Evolutionary conservation across 2,329 filamentous ascomycete genomes (phyloP).

Genomic region (Trichothecium roseum): DNA sequence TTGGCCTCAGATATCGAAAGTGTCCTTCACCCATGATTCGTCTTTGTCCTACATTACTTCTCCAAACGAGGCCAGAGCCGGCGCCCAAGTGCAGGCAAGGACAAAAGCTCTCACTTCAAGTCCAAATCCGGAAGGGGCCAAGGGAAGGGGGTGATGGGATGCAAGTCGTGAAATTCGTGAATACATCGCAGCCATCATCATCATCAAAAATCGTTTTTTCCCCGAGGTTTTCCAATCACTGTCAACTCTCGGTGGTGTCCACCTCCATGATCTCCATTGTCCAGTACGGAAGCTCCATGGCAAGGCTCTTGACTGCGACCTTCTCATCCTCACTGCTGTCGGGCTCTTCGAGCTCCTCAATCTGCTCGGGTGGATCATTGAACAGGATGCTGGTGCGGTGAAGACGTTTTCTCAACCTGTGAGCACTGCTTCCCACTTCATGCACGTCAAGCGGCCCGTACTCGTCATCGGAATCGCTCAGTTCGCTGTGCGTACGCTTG

Average conservation of each 20-base stretch:
- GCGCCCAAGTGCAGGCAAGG: too few species aligned
- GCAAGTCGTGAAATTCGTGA: not conserved
- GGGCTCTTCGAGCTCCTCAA: constrained; percentile 44
- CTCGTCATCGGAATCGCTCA: constrained; percentile 38
- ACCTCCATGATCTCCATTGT: constrained; percentile 41
- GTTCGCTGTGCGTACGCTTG: constrained; percentile 43
- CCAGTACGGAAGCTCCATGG: constrained; percentile 39
- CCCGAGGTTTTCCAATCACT: constrained; percentile 12
- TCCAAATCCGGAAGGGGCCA: not conserved
- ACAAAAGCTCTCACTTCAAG: not conserved
- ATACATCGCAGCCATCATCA: constrained; percentile 3
- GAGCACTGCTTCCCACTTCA: constrained; percentile 34
- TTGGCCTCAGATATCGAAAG: too few species aligned
- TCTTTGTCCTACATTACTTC: too few species aligned
- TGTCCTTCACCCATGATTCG: too few species aligned
- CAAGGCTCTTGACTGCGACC: constrained; percentile 27
- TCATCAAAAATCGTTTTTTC: constrained; percentile 6
- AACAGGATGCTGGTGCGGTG: constrained; percentile 37
- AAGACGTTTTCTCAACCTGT: constrained; percentile 34
- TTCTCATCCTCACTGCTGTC: constrained; percentile 35
- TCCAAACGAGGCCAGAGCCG: too few species aligned
- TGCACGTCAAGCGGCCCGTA: constrained; percentile 27
- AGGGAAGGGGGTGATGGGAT: not conserved
- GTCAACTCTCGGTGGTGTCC: constrained; percentile 20
- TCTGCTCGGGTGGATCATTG: constrained; percentile 37